These are phyloP conservation scores for Phytophthora agathidicida DNA, from an alignment of 352 stramenopile genomes.

Conservation along the genomic window DNA sequence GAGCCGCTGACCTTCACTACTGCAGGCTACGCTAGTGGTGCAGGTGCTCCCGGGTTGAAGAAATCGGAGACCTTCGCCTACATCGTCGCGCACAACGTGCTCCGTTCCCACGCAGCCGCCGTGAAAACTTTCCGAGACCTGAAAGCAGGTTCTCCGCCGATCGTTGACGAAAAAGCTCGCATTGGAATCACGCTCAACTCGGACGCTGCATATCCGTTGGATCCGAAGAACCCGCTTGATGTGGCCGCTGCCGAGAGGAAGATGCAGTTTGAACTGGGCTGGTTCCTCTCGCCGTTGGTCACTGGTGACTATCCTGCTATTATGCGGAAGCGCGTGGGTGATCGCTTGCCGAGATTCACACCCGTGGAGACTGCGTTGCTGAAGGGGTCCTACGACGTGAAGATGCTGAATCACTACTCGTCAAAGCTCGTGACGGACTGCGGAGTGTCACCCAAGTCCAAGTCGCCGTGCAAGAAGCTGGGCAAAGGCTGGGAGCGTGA, in stretches of 20 bases:
- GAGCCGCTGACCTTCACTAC: conserved; percentile 90
- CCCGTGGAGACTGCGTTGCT: conserved; percentile 69
- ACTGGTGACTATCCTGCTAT: conserved; percentile 90
- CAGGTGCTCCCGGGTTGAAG: conserved; percentile 42
- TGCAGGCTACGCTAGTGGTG: conserved; percentile 86
- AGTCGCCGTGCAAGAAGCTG: conserved; percentile 46
- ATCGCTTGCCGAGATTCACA: conserved; percentile 89
- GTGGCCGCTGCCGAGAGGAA: conserved; percentile 76
- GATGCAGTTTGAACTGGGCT: conserved; percentile 92
- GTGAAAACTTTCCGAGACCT: conserved; percentile 86
- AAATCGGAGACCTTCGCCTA: conserved; percentile 59
- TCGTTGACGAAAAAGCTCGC: conserved; percentile 52
- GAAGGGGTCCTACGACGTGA: conserved; percentile 88
- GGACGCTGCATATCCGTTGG: conserved; percentile 81
- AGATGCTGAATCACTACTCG: conserved; percentile 96
- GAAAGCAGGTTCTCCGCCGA: conserved; percentile 41
- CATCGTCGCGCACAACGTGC: conserved; percentile 83
- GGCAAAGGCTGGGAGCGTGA: conserved; percentile 55
- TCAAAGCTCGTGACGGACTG: conserved; percentile 68
- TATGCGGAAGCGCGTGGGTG: conserved; percentile 86
- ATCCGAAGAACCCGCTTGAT: conserved; percentile 51
- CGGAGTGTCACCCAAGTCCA: conserved; percentile 25
- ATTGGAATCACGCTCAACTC: conserved; percentile 93
- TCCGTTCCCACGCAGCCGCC: conserved; percentile 90
- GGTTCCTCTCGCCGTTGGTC: conserved; percentile 92